These are phyloP conservation scores for Trapa bicornis DNA, from an alignment of 345 rosid species.

Conservation along the genomic window DNA sequence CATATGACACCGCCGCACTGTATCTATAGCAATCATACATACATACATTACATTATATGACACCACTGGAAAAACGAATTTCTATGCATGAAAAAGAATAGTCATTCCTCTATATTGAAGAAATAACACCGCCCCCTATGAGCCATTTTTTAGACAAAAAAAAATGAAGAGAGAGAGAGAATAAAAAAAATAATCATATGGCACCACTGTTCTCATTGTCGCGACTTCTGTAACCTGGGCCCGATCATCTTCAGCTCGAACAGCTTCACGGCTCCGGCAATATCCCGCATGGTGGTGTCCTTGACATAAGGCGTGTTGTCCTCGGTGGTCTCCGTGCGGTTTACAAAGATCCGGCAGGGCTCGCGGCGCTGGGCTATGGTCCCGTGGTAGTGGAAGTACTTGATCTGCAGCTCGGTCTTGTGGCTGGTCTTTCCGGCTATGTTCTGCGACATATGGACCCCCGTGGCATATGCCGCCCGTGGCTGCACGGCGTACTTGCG, in stretches of 20 bases:
- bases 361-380: slow-evolving; percentile 59
- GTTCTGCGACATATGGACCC: slow-evolving; percentile 89
- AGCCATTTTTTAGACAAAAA: too few species aligned
- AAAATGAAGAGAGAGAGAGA: neutral
- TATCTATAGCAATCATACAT: too few species aligned
- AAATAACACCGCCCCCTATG: too few species aligned
- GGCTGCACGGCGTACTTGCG: slow-evolving; percentile 82
- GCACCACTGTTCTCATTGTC: slow-evolving; percentile 28
- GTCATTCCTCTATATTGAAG: too few species aligned
- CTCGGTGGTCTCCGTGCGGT: slow-evolving; percentile 25
- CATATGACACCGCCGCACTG: too few species aligned
- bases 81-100: too few species aligned
- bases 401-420: slow-evolving; percentile 43
- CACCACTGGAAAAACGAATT: too few species aligned
- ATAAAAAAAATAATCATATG: neutral
- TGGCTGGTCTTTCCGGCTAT: slow-evolving; percentile 51
- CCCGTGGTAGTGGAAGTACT: slow-evolving; percentile 85
- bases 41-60: too few species aligned
- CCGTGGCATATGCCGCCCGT: slow-evolving; percentile 51
- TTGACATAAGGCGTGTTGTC: slow-evolving; percentile 54
- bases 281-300: slow-evolving; percentile 55
- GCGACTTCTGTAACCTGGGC: slow-evolving; percentile 39
- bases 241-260: slow-evolving; percentile 72
- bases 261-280: slow-evolving; percentile 39
- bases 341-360: slow-evolving; percentile 51